A percentile compares a stretch with the other conserved stretches of the same genome.
Conservation (phyloP, 805 yeast genomes). For the Yarrowia divulgata region DNA sequence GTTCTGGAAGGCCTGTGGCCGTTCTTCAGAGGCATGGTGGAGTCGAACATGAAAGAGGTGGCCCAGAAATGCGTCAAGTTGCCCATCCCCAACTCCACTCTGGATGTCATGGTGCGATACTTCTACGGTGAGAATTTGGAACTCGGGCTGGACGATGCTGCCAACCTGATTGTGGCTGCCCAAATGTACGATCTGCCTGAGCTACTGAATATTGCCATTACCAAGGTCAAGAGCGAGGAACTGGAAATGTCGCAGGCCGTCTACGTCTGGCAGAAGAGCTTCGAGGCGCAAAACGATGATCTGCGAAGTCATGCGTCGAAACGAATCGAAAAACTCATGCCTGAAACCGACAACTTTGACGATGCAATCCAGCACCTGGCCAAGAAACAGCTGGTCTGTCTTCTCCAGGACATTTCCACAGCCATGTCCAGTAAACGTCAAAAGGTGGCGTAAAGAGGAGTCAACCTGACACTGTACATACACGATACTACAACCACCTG, state of each 20-base stretch:
- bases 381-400: too few relatives aligned
- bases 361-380: too few relatives aligned
- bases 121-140: neutral
- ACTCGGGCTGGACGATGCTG: neutral
- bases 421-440: too few relatives aligned
- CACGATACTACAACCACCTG: neutral
- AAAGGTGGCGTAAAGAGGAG: too few relatives aligned
- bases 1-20: neutral
- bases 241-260: neutral
- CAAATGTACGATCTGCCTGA: constrained; percentile 8
- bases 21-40: neutral
- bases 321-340: too few relatives aligned
- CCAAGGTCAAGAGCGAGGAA: neutral
- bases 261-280: neutral
- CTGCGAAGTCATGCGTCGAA: neutral
- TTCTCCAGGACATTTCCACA: too few relatives aligned
- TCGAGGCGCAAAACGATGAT: neutral
- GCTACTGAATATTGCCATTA: neutral
- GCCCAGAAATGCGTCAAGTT: neutral
- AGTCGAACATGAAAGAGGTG: neutral
- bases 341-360: too few relatives aligned
- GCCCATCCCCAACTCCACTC: neutral
- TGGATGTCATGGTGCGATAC: neutral
- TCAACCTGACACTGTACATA: too few relatives aligned
- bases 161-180: neutral